phyloP scores from a whole-genome alignment of 768 basidiomycete species.

The Dentipellis fragilis region DNA sequence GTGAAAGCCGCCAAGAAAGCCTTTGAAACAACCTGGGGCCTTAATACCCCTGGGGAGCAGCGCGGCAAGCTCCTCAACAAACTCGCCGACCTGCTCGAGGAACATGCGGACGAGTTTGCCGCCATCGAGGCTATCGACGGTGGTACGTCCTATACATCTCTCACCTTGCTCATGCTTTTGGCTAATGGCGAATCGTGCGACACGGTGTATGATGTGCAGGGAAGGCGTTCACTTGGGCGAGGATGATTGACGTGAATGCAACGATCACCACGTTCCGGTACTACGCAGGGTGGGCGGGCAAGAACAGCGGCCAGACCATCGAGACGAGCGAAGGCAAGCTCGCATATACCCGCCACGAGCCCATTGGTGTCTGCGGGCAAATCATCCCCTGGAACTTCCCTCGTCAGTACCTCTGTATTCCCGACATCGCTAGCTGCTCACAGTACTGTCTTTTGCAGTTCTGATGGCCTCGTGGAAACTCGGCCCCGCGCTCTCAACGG shows the following conservation, averaged over 20 bases:
- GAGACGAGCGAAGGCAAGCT: slow-evolving; percentile 44
- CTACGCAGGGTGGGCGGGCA: slow-evolving; percentile 89
- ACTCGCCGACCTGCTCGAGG: slow-evolving; percentile 55
- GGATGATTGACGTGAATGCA: slow-evolving; percentile 36
- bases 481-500: slow-evolving; percentile 54
- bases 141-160: slow-evolving; percentile 17
- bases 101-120: slow-evolving; percentile 50
- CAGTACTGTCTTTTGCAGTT: slow-evolving; percentile 17
- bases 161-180: not conserved
- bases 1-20: slow-evolving; percentile 59
- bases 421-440: not conserved
- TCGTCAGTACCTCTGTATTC: slow-evolving; percentile 18
- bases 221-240: slow-evolving; percentile 43
- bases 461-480: slow-evolving; percentile 52
- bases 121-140: slow-evolving; percentile 69
- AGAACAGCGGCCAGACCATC: slow-evolving; percentile 65
- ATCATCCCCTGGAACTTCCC: slow-evolving; percentile 68
- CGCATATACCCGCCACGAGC: slow-evolving; percentile 53
- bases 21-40: slow-evolving; percentile 60
- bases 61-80: slow-evolving; percentile 51
- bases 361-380: slow-evolving; percentile 43
- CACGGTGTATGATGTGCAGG: slow-evolving; percentile 12
- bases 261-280: slow-evolving; percentile 52
- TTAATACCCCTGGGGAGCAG: slow-evolving; percentile 42
- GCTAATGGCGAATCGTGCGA: not conserved